Evolutionary conservation across 2,329 filamentous ascomycete genomes (phyloP).

Genomic region (Trichoderma lentiforme): DNA sequence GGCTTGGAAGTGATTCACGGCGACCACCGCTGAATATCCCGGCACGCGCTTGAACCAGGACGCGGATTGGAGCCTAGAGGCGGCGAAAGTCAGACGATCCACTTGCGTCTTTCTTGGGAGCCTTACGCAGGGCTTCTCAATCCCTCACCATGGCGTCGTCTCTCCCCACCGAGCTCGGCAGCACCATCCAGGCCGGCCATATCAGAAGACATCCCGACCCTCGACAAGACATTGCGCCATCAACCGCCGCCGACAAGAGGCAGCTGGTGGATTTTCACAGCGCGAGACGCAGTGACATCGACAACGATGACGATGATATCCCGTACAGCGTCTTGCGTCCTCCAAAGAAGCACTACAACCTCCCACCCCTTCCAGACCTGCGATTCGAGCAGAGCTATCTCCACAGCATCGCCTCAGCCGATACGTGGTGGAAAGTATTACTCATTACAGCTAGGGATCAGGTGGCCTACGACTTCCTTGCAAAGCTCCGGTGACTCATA

Average conservation of each 20-base stretch:
- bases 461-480: conserved; percentile 44
- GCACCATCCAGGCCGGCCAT: conserved; percentile 75
- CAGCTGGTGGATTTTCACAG: conserved; percentile 17
- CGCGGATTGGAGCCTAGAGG: background rate
- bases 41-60: background rate
- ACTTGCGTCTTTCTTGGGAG: background rate
- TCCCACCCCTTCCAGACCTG: conserved; percentile 76
- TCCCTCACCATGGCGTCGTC: conserved; percentile 48
- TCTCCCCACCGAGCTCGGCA: conserved; percentile 66
- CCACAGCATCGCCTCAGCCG: conserved; percentile 76
- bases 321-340: conserved; percentile 63
- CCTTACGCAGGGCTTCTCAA: background rate
- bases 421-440: conserved; percentile 73
- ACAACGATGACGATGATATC: conserved; percentile 52
- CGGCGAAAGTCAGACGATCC: background rate
- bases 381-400: conserved; percentile 98
- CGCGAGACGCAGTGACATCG: conserved; percentile 25
- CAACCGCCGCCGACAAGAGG: conserved; percentile 20
- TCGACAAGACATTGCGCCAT: conserved; percentile 65
- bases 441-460: conserved; percentile 89
- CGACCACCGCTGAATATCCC: background rate
- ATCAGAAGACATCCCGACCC: conserved; percentile 71
- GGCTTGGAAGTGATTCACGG: background rate
- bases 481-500: background rate
- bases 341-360: conserved; percentile 42